These are phyloP conservation scores for Phlegmacium glaucopus DNA, from an alignment of 768 basidiomycete genomes.

Conservation along the genomic window DNA sequence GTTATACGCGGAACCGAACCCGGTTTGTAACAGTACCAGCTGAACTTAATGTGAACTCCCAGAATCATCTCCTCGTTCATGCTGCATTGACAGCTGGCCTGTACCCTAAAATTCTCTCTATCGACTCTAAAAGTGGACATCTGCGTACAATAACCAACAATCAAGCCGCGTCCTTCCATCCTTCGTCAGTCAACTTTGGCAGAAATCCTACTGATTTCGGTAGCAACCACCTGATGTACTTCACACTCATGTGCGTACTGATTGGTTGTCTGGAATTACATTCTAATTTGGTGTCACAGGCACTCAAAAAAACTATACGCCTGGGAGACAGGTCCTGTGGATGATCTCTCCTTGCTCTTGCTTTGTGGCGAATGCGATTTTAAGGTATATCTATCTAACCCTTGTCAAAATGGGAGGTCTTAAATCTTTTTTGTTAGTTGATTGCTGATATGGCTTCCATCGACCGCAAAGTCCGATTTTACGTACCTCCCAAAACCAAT, in stretches of 20 bases:
- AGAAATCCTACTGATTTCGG: slow-evolving; percentile 66
- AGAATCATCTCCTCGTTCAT: slow-evolving; percentile 63
- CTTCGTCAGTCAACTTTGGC: slow-evolving; percentile 88
- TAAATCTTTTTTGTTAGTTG: slow-evolving; percentile 41
- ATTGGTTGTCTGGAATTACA: background rate
- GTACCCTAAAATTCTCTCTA: slow-evolving; percentile 83
- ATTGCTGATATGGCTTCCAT: slow-evolving; percentile 67
- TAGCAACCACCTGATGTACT: slow-evolving; percentile 74
- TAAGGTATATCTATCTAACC: slow-evolving; percentile 43
- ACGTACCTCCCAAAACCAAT: slow-evolving; percentile 63
- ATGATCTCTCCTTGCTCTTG: slow-evolving; percentile 76
- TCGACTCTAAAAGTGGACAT: slow-evolving; percentile 60
- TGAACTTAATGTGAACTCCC: slow-evolving; percentile 66
- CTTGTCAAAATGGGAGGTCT: background rate
- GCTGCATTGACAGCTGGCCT: slow-evolving; percentile 84
- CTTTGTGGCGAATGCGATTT: slow-evolving; percentile 90
- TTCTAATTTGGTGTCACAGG: slow-evolving; percentile 39
- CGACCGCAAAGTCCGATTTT: slow-evolving; percentile 84
- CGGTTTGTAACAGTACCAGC: slow-evolving; percentile 76
- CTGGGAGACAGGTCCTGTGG: slow-evolving; percentile 91
- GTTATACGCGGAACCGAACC: slow-evolving; percentile 69
- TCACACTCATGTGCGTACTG: slow-evolving; percentile 75
- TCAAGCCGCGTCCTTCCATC: slow-evolving; percentile 77
- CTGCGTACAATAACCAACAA: slow-evolving; percentile 83
- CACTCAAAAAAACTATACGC: slow-evolving; percentile 91